Percentiles rank a stretch among this genome's conserved stretches.
These are phyloP conservation scores for Geosiphon pyriformis DNA, from an alignment of 192 early-diverging fungal genomes.

Conservation along the genomic window DNA sequence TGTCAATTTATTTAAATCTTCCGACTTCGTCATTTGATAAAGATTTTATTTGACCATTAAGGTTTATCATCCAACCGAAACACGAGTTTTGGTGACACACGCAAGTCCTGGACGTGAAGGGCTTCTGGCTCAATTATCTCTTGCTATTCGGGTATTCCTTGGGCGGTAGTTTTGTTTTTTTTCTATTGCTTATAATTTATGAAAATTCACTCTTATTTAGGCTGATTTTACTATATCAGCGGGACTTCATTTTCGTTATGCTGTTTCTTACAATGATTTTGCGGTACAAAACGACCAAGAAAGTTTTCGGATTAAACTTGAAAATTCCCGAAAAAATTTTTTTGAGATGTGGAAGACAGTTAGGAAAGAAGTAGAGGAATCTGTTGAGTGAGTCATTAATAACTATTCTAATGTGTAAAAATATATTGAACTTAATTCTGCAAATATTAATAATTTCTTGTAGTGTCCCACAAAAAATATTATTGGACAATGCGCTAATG, in stretches of 20 bases:
- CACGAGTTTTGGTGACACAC: slow-evolving; percentile 51
- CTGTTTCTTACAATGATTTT: slow-evolving; percentile 59
- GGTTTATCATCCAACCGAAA: slow-evolving; percentile 52
- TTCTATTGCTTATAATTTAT: no score
- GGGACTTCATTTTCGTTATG: slow-evolving; percentile 57
- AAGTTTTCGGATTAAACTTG: slow-evolving; percentile 43
- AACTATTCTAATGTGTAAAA: no score
- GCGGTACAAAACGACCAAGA: slow-evolving; percentile 49
- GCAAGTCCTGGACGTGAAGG: slow-evolving; percentile 57
- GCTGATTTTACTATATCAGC: slow-evolving; percentile 60
- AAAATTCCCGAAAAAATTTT: slow-evolving; percentile 46
- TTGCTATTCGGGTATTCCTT: slow-evolving; percentile 42
- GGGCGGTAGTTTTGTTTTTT: background rate
- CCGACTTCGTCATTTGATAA: background rate
- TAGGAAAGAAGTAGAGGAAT: slow-evolving; percentile 46
- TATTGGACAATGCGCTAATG: slow-evolving; percentile 46
- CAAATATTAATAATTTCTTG: background rate
- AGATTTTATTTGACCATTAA: background rate
- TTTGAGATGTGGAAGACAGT: slow-evolving; percentile 50
- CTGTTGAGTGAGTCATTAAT: slow-evolving; percentile 40
- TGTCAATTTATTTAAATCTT: slow-evolving; percentile 1
- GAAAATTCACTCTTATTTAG: no score
- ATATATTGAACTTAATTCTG: background rate
- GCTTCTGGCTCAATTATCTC: slow-evolving; percentile 48
- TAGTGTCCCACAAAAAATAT: slow-evolving; percentile 43